These are phyloP conservation scores for Croton setiger DNA, from an alignment of 441 rosid genomes.

Conservation along the genomic window DNA sequence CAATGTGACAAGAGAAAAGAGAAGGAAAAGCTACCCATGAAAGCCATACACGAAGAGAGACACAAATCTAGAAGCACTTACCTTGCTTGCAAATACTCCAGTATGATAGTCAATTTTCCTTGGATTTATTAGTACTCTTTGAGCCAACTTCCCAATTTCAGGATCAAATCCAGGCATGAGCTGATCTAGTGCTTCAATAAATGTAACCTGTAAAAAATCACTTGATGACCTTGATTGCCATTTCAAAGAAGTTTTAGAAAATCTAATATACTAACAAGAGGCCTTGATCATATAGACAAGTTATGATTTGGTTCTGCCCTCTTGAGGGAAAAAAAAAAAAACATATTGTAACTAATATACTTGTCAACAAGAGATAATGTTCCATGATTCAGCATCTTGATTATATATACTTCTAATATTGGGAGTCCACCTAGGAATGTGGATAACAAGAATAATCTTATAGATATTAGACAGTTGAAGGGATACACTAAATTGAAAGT, in stretches of 20 bases:
- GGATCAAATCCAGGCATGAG: slow-evolving; percentile 99
- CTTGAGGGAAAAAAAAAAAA: not conserved
- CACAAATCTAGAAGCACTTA: slow-evolving; percentile 19
- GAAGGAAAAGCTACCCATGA: slow-evolving; percentile 6
- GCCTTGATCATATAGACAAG: slow-evolving; percentile 1
- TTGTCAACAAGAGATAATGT: not conserved
- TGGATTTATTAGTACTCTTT: slow-evolving; percentile 90
- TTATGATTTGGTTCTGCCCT: not conserved
- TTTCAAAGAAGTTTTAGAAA: slow-evolving; percentile 1
- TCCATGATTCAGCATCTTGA: not conserved
- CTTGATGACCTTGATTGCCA: slow-evolving; percentile 18
- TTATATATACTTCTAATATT: not conserved
- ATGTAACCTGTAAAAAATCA: slow-evolving; percentile 64
- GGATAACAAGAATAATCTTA: not conserved
- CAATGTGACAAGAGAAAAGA: not conserved
- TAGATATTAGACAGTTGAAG: too few species aligned
- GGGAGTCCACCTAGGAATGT: not conserved
- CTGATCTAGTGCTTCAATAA: slow-evolving; percentile 95
- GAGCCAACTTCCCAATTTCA: slow-evolving; percentile 95
- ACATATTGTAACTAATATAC: not conserved
- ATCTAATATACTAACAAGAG: not conserved
- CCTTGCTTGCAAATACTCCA: slow-evolving; percentile 95
- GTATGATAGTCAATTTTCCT: slow-evolving; percentile 89
- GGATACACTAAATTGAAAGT: not conserved
- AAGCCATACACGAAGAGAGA: slow-evolving; percentile 1